Conservation (phyloP, 1,284 basidiomycete genomes). For the Schizophyllum amplum region DNA sequence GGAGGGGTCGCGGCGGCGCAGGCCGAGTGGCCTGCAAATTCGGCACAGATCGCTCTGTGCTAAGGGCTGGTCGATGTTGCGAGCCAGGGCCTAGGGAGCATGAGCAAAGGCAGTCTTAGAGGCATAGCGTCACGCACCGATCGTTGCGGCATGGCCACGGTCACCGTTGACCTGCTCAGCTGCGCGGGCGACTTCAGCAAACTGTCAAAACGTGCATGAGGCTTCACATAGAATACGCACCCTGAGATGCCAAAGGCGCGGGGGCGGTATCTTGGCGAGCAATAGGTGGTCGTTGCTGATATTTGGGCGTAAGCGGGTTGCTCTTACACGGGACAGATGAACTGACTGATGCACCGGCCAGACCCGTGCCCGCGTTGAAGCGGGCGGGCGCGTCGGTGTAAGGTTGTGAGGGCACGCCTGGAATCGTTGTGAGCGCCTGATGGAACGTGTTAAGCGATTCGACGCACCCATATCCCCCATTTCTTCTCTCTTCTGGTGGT, state of each 20-base stretch:
- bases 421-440: constrained; percentile 9
- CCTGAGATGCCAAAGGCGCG: too few relatives aligned
- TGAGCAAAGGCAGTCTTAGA: too few relatives aligned
- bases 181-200: too few relatives aligned
- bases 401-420: constrained; percentile 14
- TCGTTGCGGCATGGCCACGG: too few relatives aligned
- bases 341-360: constrained; percentile 43
- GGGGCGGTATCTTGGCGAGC: constrained; percentile 57
- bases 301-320: too few relatives aligned
- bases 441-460: constrained; percentile 15
- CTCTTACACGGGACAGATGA: neutral
- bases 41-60: too few relatives aligned
- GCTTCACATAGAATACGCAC: too few relatives aligned
- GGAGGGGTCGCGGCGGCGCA: constrained; percentile 37
- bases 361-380: constrained; percentile 81
- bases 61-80: too few relatives aligned
- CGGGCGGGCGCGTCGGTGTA: constrained; percentile 51
- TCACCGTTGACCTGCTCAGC: too few relatives aligned
- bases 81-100: too few relatives aligned
- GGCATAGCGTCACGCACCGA: too few relatives aligned
- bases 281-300: constrained; percentile 28
- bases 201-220: too few relatives aligned
- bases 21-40: constrained; percentile 31
- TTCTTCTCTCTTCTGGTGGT: constrained; percentile 90
- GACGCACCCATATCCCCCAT: constrained; percentile 28